Evolutionary conservation across 495 filamentous ascomycete genomes (phyloP).

Genomic region (Coniosporium apollinis): DNA sequence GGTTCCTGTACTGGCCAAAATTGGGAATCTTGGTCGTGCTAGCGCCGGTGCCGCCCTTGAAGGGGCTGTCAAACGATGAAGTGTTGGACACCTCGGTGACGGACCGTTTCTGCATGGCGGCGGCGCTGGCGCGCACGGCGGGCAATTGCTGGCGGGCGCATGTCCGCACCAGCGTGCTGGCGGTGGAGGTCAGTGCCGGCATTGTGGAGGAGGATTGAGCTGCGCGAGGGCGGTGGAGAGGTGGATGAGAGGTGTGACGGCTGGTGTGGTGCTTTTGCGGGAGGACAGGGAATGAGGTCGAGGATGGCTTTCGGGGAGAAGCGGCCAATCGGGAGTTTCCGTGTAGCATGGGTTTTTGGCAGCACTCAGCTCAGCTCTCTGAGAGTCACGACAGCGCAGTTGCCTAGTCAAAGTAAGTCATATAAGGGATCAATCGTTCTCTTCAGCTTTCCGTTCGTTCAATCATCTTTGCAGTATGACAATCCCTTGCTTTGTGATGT

Average conservation of each 20-base stretch:
- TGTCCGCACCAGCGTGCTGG: conserved; percentile 20
- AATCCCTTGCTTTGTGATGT: too few relatives aligned
- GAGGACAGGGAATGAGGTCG: neutral
- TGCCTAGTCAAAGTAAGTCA: too few relatives aligned
- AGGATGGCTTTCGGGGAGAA: too few relatives aligned
- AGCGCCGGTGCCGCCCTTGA: conserved; percentile 17
- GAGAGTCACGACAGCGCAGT: too few relatives aligned
- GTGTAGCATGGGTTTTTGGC: too few relatives aligned
- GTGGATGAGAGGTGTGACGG: conserved; percentile 2
- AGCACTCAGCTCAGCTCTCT: too few relatives aligned
- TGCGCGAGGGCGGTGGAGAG: conserved; percentile 3
- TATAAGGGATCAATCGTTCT: too few relatives aligned
- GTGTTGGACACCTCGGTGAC: conserved; percentile 21
- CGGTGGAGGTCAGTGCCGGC: conserved; percentile 22
- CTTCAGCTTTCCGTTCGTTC: too few relatives aligned
- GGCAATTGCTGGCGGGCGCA: conserved; percentile 22
- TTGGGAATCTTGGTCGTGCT: conserved; percentile 62
- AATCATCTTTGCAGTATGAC: too few relatives aligned
- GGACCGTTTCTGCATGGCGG: conserved; percentile 10
- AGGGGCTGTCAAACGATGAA: conserved; percentile 46
- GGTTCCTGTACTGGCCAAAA: conserved; percentile 74
- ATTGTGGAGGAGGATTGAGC: conserved; percentile 11
- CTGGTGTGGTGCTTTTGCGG: conserved; percentile 2
- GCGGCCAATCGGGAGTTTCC: too few relatives aligned
- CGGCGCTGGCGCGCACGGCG: conserved; percentile 17